Conservation (phyloP, 805 yeast genomes). For the Candida ovalis region DNA sequence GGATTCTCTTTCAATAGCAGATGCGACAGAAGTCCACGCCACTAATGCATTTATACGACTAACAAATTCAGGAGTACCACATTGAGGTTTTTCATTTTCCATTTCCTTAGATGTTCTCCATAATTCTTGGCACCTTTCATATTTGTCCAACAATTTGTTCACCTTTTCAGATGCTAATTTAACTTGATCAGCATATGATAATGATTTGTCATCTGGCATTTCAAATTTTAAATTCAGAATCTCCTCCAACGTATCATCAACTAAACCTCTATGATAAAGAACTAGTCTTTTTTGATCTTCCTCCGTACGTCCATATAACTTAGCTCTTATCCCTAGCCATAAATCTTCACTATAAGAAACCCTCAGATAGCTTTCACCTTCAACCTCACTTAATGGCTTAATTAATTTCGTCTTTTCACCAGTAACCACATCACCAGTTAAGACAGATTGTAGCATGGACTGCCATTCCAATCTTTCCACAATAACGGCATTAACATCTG, state of each 20-base stretch:
- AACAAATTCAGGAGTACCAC: conserved; percentile 60
- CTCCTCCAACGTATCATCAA: conserved; percentile 69
- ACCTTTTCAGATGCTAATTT: conserved; percentile 47
- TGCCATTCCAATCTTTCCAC: conserved; percentile 93
- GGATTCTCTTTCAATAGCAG: conserved; percentile 61
- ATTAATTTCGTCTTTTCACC: conserved; percentile 81
- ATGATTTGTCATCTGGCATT: conserved; percentile 31
- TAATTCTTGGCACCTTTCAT: conserved; percentile 63
- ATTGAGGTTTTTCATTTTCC: conserved; percentile 71
- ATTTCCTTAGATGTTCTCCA: conserved; percentile 81
- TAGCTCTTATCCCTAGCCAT: conserved; percentile 87
- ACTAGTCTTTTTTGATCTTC: conserved; percentile 73
- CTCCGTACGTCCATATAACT: conserved; percentile 72
- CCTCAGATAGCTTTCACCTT: conserved; percentile 45
- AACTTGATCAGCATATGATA: conserved; percentile 23
- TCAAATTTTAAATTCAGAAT: conserved; percentile 59
- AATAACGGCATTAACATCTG: conserved; percentile 33
- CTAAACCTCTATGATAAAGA: conserved; percentile 63
- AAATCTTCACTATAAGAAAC: conserved; percentile 63
- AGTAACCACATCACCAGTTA: conserved; percentile 91
- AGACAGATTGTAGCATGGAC: conserved; percentile 81
- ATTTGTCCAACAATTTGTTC: conserved; percentile 50
- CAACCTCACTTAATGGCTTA: conserved; percentile 40
- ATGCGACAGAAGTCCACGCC: conserved; percentile 79
- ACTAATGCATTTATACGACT: conserved; percentile 69